These are phyloP conservation scores for Platanthera zijinensis DNA, from an alignment of 106 monocot species.

Conservation along the genomic window DNA sequence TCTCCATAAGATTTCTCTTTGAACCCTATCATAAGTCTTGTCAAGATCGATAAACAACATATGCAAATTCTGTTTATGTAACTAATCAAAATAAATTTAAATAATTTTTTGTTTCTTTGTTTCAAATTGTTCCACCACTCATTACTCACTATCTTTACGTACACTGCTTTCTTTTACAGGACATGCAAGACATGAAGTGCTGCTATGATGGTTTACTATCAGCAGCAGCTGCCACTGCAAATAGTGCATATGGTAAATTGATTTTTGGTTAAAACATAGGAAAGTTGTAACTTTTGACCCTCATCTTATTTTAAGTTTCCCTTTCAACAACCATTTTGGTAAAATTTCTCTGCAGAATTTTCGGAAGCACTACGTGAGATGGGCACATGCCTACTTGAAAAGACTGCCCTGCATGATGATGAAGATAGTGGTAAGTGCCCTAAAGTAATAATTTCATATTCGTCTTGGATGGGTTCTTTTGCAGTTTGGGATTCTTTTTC, in stretches of 20 bases:
- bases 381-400: slow-evolving; percentile 80
- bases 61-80: neutral
- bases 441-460: neutral
- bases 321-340: neutral
- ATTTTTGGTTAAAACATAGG: neutral
- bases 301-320: neutral
- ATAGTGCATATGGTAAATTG: slow-evolving; percentile 67
- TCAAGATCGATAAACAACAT: too few species aligned
- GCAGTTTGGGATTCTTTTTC: neutral
- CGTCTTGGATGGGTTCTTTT: neutral
- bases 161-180: slow-evolving; percentile 27
- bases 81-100: neutral
- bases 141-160: neutral
- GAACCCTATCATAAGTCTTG: too few species aligned
- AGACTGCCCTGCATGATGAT: slow-evolving; percentile 79
- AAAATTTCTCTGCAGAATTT: slow-evolving; percentile 51
- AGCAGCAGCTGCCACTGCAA: slow-evolving; percentile 82
- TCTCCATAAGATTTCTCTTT: too few species aligned
- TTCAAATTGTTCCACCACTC: neutral
- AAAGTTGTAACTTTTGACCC: neutral
- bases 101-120: neutral
- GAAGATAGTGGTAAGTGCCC: slow-evolving; percentile 73
- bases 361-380: slow-evolving; percentile 77
- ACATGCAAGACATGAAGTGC: slow-evolving; percentile 76
- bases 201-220: slow-evolving; percentile 83